phyloP scores from a whole-genome alignment of 2,329 filamentous ascomycete genomes.

The Fusarium fujikuroi region DNA sequence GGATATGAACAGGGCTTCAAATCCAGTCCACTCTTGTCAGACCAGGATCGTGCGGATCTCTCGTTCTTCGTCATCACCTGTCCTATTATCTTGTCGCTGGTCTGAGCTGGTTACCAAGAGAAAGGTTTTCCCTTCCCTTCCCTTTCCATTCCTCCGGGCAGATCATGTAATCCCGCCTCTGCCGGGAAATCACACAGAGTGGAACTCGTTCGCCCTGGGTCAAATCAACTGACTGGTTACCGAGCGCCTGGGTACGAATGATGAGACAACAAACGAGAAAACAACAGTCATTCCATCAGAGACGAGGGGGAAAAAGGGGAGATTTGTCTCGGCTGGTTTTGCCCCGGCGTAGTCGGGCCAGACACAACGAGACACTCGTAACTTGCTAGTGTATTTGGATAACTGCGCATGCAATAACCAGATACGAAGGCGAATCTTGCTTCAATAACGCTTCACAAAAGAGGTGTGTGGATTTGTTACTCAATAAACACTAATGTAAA shows the following conservation, averaged over 20 bases:
- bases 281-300: conserved; percentile 4
- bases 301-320: not conserved
- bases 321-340: conserved; percentile 14
- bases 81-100: not conserved
- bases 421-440: not conserved
- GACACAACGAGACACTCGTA: not conserved
- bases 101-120: conserved; percentile 11
- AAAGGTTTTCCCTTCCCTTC: conserved; percentile 6
- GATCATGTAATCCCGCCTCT: conserved; percentile 32
- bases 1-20: conserved; percentile 10
- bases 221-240: conserved; percentile 26
- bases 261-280: conserved; percentile 35
- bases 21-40: conserved; percentile 22
- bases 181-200: conserved; percentile 18
- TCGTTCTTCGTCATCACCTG: conserved; percentile 21
- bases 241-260: conserved; percentile 5
- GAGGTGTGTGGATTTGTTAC: conserved; percentile 22
- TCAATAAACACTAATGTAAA: conserved; percentile 31
- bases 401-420: conserved; percentile 25
- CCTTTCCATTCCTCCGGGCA: conserved; percentile 16
- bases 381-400: not conserved
- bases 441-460: not conserved
- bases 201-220: conserved; percentile 5
- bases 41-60: conserved; percentile 25
- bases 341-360: conserved; percentile 7